Conservation (phyloP, 2,329 filamentous ascomycete species). For the Xylariales sp. region DNA sequence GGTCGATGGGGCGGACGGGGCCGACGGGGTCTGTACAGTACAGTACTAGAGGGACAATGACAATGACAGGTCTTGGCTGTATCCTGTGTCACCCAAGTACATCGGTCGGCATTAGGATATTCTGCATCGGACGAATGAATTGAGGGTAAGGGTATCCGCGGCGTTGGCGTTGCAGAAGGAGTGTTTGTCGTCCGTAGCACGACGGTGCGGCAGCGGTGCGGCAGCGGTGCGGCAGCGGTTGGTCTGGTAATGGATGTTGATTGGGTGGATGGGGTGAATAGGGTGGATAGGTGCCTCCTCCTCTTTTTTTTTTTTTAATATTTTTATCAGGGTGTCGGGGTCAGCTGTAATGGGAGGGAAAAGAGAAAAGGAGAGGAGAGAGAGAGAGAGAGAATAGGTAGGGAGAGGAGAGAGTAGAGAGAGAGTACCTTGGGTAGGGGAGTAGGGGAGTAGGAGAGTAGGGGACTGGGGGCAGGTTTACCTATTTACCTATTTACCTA, state of each 20-base stretch:
- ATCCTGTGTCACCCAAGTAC: background rate
- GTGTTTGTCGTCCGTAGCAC: background rate
- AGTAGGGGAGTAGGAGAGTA: too few species aligned
- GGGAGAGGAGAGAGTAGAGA: background rate
- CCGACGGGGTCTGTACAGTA: background rate
- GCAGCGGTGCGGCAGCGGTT: background rate
- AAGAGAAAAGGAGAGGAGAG: background rate
- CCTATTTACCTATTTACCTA: too few species aligned
- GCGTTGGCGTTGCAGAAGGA: background rate
- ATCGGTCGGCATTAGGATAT: background rate
- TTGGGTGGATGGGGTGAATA: too few species aligned
- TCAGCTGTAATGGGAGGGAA: background rate
- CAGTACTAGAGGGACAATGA: background rate
- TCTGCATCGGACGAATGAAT: background rate
- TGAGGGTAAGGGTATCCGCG: too few species aligned
- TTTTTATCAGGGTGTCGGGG: too few species aligned
- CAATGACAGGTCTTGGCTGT: constrained; percentile 21
- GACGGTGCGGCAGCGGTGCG: background rate
- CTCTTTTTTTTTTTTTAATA: too few species aligned
- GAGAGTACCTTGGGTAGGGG: background rate
- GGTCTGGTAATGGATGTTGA: background rate
- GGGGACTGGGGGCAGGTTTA: too few species aligned
- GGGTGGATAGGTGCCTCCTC: too few species aligned
- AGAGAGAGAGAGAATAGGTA: background rate
- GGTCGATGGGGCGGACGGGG: too few species aligned